Evolutionary conservation across 1,139 yeast genomes (phyloP).

Genomic region (Saccharomycopsis hybrid): DNA sequence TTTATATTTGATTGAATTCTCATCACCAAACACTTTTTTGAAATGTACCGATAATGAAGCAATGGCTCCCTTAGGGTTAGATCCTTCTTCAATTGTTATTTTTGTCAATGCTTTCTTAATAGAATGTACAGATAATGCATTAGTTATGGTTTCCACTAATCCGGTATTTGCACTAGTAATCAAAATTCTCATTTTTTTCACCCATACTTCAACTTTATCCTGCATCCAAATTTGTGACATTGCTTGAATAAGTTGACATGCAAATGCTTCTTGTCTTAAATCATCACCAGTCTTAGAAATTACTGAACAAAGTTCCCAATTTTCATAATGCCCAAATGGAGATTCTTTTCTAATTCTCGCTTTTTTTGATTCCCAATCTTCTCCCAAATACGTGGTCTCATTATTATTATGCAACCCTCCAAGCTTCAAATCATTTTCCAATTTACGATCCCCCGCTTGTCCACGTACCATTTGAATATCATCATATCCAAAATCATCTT

Average conservation of each 20-base stretch:
- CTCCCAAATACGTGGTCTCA: constrained; percentile 60
- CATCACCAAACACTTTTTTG: constrained; percentile 61
- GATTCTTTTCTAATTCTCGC: constrained; percentile 72
- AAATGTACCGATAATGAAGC: constrained; percentile 76
- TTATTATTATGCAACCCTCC: constrained; percentile 48
- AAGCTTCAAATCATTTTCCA: constrained; percentile 83
- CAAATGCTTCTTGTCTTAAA: constrained; percentile 94
- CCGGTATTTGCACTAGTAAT: constrained; percentile 90
- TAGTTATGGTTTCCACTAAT: constrained; percentile 88
- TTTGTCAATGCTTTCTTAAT: constrained; percentile 87
- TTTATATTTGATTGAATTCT: constrained; percentile 44
- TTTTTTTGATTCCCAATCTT: constrained; percentile 84
- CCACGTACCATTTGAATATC: constrained; percentile 53
- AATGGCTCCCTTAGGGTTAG: constrained; percentile 59
- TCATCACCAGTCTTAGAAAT: constrained; percentile 96
- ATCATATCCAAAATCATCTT: constrained; percentile 55
- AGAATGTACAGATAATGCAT: constrained; percentile 89
- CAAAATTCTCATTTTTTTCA: constrained; percentile 83
- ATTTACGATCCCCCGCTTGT: constrained; percentile 83
- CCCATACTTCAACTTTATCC: constrained; percentile 71
- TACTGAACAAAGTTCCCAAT: constrained; percentile 94
- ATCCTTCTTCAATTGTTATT: constrained; percentile 58
- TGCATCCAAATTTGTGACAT: constrained; percentile 80
- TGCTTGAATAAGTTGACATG: constrained; percentile 85
- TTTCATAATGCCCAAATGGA: constrained; percentile 74